These are phyloP conservation scores for Ceratonia siliqua DNA, from an alignment of 306 rosid genomes.

Conservation along the genomic window DNA sequence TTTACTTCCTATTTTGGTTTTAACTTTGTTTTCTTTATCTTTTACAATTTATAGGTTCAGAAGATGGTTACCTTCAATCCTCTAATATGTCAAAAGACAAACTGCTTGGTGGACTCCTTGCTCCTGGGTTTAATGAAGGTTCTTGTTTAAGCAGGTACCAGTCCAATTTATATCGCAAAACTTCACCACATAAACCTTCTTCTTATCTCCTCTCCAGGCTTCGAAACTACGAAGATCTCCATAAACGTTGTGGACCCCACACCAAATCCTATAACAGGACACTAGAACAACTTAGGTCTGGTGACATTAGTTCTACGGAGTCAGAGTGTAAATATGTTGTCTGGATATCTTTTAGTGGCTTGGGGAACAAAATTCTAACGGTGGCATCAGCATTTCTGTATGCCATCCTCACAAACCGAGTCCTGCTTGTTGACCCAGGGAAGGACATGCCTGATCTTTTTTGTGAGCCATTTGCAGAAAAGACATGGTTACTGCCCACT, in stretches of 20 bases:
- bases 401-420: constrained; percentile 55
- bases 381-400: constrained; percentile 57
- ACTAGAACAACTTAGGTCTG: constrained; percentile 39
- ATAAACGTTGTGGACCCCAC: constrained; percentile 56
- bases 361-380: constrained; percentile 55
- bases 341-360: constrained; percentile 61
- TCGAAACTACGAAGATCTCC: constrained; percentile 56
- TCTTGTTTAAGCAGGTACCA: constrained; percentile 57
- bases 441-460: constrained; percentile 53
- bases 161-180: constrained; percentile 44
- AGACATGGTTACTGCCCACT: constrained; percentile 51
- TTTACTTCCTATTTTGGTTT: background rate
- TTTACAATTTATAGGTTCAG: constrained; percentile 36
- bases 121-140: constrained; percentile 44
- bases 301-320: constrained; percentile 23
- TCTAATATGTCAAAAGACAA: constrained; percentile 32
- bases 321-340: constrained; percentile 53
- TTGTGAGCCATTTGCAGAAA: constrained; percentile 61
- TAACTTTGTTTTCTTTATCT: background rate
- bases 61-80: constrained; percentile 11
- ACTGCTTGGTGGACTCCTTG: constrained; percentile 47
- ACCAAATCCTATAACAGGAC: constrained; percentile 49
- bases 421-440: constrained; percentile 62
- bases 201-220: constrained; percentile 52
- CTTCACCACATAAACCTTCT: constrained; percentile 41